Evolutionary conservation across 257 asterid species (phyloP), one percentile per base, ranked within the genome.

Genomic region (Solanum dulcamara): DNA sequence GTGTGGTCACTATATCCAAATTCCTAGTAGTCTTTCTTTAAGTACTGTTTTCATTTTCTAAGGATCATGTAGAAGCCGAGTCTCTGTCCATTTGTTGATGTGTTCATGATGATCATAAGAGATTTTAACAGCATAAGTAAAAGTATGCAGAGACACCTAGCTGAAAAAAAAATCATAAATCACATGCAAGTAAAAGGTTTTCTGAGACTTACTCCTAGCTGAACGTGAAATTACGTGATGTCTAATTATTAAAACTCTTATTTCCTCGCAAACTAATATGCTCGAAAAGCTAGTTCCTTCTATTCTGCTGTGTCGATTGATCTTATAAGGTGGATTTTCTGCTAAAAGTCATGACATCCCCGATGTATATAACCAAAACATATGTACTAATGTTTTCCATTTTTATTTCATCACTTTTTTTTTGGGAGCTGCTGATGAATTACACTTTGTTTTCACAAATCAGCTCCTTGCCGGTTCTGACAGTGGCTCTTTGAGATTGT

Each of bases 401-500:
- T 70, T 67, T 70, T 22, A 22, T 72, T 14, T 72, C 62, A 46
- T 51, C 7, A 35, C 79, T 42, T 55, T 80, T 53, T 85, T 42
- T 42, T 5, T 24, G 28, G 62, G 35, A 64, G 22, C 75, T 37
- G 75, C 32, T 84, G 84, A 87, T 92, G 42, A 89, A 55, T 42
- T 87, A 11, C 77, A 37, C 68, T 77, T 9, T 35, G 37, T 87
- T 85, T 71, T 83, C 83, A 70, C 15, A 82, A 77, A 72, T 51
- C 85, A 95, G 98, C 95, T 95, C 81, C 92, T 95, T 86, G 96
- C 92, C 84, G 97, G 98, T 38, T 92, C 93, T 28, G 98, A 93
- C 71, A 89, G 90, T 66, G 98, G 98, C 38, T 90, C 93, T 68
- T 87, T 94, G 90, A 90, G 92, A 87, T 89, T 95, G 86, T 92